These are phyloP conservation scores for Entrophospora sp. DNA, from an alignment of 192 early-diverging fungal species.

Conservation along the genomic window DNA sequence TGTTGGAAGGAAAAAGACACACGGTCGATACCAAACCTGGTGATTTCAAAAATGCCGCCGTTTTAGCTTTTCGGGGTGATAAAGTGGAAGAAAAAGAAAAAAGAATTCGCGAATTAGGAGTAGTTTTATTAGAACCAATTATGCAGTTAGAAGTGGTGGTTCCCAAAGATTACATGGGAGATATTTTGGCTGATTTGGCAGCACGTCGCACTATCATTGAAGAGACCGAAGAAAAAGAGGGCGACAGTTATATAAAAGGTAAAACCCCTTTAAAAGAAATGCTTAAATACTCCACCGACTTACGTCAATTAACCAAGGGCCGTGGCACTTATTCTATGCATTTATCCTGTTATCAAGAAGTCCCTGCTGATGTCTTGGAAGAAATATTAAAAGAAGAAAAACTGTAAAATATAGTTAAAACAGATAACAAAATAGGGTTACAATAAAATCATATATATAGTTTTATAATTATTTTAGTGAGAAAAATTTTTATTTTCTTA, in stretches of 20 bases:
- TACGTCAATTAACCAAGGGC: neutral
- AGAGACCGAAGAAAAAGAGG: neutral
- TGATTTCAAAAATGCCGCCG: neutral
- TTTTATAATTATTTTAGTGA: no score
- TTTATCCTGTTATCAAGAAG: slow-evolving; percentile 4
- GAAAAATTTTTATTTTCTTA: no score
- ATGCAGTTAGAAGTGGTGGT: slow-evolving; percentile 10
- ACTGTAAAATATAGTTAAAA: neutral
- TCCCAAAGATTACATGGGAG: slow-evolving; percentile 9
- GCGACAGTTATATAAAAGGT: neutral
- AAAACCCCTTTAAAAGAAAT: neutral
- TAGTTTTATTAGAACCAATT: slow-evolving; percentile 14
- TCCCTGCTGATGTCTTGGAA: neutral
- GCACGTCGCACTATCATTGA: neutral
- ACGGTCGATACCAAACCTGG: neutral
- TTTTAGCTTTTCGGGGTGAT: slow-evolving; percentile 5
- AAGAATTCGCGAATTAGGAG: slow-evolving; percentile 3
- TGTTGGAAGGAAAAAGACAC: neutral
- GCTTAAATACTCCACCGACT: neutral
- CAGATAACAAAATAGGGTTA: neutral
- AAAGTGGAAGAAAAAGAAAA: slow-evolving; percentile 2
- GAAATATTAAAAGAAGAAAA: slow-evolving; percentile 12
- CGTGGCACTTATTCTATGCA: neutral
- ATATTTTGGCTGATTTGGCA: slow-evolving; percentile 6
- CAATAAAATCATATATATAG: neutral